Percentiles rank a stretch among this genome's conserved stretches.
These are phyloP conservation scores for Singerocomus inundabilis DNA, from an alignment of 1,284 basidiomycete species.

Conservation along the genomic window DNA sequence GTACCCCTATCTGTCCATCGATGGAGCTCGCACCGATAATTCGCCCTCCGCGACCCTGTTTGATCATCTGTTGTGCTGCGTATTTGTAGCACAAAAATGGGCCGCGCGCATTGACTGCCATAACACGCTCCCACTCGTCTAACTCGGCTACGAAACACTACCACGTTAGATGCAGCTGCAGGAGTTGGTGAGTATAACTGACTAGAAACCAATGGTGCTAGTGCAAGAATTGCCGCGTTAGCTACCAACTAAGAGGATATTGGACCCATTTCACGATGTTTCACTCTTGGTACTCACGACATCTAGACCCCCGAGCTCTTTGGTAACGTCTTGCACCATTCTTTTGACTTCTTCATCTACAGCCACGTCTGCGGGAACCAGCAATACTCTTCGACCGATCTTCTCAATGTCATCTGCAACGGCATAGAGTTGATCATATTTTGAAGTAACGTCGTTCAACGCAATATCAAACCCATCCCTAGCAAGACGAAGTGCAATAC, in stretches of 20 bases:
- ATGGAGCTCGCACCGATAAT: slow-evolving; percentile 36
- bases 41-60: slow-evolving; percentile 37
- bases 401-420: slow-evolving; percentile 5
- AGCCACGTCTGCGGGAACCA: slow-evolving; percentile 8
- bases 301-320: slow-evolving; percentile 13
- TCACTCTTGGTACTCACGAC: slow-evolving; percentile 6
- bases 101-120: slow-evolving; percentile 29
- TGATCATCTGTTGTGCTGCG: slow-evolving; percentile 36
- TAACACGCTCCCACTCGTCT: slow-evolving; percentile 22
- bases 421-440: slow-evolving; percentile 1
- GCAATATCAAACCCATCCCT: slow-evolving; percentile 11
- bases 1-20: slow-evolving; percentile 16
- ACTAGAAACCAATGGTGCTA: background rate
- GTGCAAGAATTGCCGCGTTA: background rate
- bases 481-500: slow-evolving; percentile 11
- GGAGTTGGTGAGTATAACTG: background rate
- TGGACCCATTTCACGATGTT: no score
- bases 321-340: slow-evolving; percentile 1
- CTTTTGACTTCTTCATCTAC: slow-evolving; percentile 6
- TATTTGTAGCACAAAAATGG: slow-evolving; percentile 34
- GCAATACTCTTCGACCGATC: slow-evolving; percentile 1
- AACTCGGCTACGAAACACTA: slow-evolving; percentile 10
- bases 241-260: slow-evolving; percentile 12
- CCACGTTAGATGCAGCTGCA: background rate
- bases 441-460: slow-evolving; percentile 6